Base-by-base conservation (phyloP, 371 early-diverging fungal genomes). In the Entomophthora muscae region DNA sequence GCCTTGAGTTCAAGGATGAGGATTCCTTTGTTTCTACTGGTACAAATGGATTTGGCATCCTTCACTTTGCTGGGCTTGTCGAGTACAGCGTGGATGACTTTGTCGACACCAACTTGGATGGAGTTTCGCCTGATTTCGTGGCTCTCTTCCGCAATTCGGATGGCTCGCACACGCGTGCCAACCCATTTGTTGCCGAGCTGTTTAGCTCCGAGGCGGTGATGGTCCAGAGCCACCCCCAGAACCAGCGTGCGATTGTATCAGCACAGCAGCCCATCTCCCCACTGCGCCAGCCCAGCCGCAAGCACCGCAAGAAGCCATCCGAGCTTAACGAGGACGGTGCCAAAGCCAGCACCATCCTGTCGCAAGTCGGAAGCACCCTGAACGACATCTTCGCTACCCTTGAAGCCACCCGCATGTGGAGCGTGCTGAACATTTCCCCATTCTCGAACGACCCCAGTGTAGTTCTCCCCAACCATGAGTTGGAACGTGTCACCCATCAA, bases 51-150 rank as follows among this genome's bases (percentile, higher is more conserved):
- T 83, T 64, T 76, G 67, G 0, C 70, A 68, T 73, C 1, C 70
- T 73, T 32, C 59, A 79, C 77, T 57, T 75, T 73, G 63, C 70
- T 33, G 74, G 72, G 65, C 82, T 82, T 58, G 70, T 70, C 27
- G 73, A 73, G 10, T 81, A 81, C 57, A 66, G 82, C 3, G 75
- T 79, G 29, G 32, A 59, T 3, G 59, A 59, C 64, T 83, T 13
- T 67, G 82, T 24, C 71, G 71, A 31, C 75, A 77, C 23, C 65
- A 65, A 63, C 24, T 33, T 59, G 13, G 89, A 90, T 62, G 71
- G 76, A 30, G 71, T 91, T 54, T 76, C 83, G 23, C 78, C 90
- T n/a, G 93, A 95, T 70, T 90, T 93, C 72, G 80, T 92, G 5
- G 77, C 84, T 27, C 70, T 94, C 32, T 87, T 92, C 68, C 75